Percentiles rank a stretch among this genome's conserved stretches.
Conservation (phyloP, 345 rosid genomes). For the Reutealis trisperma region DNA sequence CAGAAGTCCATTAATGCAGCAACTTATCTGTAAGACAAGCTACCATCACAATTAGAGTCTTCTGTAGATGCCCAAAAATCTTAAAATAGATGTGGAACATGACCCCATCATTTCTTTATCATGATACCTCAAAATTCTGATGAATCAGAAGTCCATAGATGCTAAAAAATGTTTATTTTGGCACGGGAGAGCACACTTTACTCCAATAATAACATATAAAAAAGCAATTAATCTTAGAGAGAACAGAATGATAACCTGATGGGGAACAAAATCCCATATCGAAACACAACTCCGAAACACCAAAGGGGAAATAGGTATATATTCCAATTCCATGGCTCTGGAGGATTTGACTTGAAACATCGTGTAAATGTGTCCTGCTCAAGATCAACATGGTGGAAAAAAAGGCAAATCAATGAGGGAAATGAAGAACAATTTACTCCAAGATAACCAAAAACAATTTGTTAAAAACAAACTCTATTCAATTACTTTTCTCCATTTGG, state of each 20-base stretch:
- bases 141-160: background rate
- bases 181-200: background rate
- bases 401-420: background rate
- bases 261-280: conserved; percentile 86
- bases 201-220: background rate
- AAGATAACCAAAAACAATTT: background rate
- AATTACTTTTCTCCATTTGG: no score
- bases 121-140: background rate
- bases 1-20: background rate
- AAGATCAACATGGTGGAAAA: background rate
- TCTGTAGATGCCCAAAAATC: background rate
- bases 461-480: background rate
- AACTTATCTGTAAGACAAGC: background rate
- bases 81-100: background rate
- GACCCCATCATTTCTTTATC: background rate
- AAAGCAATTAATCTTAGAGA: background rate
- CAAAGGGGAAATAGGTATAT: conserved; percentile 86
- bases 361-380: conserved; percentile 83
- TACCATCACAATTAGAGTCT: background rate
- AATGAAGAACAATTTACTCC: background rate
- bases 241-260: conserved; percentile 51
- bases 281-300: conserved; percentile 82
- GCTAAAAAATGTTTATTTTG: background rate
- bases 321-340: conserved; percentile 99
- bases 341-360: conserved; percentile 92